Evolutionary conservation across 2,329 filamentous ascomycete species (phyloP).

Genomic region (Fonsecaea monophora): DNA sequence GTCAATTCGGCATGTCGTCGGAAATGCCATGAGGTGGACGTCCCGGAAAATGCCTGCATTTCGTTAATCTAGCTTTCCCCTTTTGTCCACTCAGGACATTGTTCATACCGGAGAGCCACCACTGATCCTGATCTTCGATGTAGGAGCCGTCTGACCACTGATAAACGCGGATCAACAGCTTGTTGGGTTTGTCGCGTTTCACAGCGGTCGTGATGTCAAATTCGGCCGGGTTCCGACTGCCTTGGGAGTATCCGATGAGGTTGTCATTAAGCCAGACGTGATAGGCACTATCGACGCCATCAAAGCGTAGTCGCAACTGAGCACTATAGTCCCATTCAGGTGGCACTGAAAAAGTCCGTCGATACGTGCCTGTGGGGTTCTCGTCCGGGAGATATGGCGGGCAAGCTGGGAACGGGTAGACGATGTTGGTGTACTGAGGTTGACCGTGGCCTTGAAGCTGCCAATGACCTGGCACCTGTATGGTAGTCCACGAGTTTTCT

Average conservation of each 20-base stretch:
- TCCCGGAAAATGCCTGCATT: conserved; percentile 63
- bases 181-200: conserved; percentile 57
- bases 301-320: conserved; percentile 71
- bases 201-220: conserved; percentile 69
- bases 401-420: conserved; percentile 69
- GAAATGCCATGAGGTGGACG: conserved; percentile 67
- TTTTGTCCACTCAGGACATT: not conserved
- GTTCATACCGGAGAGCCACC: conserved; percentile 64
- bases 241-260: conserved; percentile 71
- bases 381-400: conserved; percentile 68
- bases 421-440: conserved; percentile 73
- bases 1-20: conserved; percentile 57
- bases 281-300: conserved; percentile 74
- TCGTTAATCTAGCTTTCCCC: not conserved
- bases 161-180: conserved; percentile 68
- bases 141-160: conserved; percentile 73
- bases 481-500: conserved; percentile 56
- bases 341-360: conserved; percentile 56
- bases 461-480: conserved; percentile 72
- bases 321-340: conserved; percentile 49
- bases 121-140: conserved; percentile 73
- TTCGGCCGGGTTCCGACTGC: conserved; percentile 71
- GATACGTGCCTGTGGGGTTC: conserved; percentile 71
- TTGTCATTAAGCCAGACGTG: conserved; percentile 72
- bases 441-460: conserved; percentile 71